phyloP scores from a whole-genome alignment of 2,329 filamentous ascomycete genomes.

The Drechslerella coelobrocha region DNA sequence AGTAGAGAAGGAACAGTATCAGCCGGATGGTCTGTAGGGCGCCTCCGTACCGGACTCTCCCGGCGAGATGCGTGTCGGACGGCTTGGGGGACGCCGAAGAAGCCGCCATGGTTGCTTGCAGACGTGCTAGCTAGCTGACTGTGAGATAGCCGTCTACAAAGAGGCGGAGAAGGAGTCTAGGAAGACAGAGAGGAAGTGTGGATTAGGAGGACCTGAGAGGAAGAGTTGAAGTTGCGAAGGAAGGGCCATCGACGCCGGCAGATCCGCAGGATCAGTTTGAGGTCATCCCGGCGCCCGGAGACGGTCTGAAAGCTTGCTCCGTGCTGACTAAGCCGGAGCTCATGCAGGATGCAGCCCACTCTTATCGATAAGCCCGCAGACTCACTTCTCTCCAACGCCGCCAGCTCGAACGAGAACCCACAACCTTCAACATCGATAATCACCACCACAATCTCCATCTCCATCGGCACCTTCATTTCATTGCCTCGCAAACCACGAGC shows the following conservation, averaged over 20 bases:
- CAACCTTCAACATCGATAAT: slow-evolving; percentile 8
- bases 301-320: neutral
- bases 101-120: slow-evolving; percentile 14
- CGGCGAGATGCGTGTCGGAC: slow-evolving; percentile 63
- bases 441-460: neutral
- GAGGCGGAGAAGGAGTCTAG: neutral
- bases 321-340: neutral
- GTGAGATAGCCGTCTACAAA: neutral
- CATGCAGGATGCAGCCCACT: neutral
- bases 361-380: slow-evolving; percentile 19
- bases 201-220: neutral
- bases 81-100: neutral
- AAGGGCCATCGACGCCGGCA: slow-evolving; percentile 11
- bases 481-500: no score
- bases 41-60: slow-evolving; percentile 64
- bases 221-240: neutral
- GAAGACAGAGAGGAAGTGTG: neutral
- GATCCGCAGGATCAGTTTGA: slow-evolving; percentile 1
- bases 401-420: neutral
- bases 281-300: neutral
- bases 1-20: slow-evolving; percentile 64
- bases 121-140: neutral
- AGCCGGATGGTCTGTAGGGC: slow-evolving; percentile 64
- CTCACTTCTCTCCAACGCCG: neutral
- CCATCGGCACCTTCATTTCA: neutral